Base-by-base conservation (phyloP, 495 filamentous ascomycete species). In the Penicillium paradoxum region DNA sequence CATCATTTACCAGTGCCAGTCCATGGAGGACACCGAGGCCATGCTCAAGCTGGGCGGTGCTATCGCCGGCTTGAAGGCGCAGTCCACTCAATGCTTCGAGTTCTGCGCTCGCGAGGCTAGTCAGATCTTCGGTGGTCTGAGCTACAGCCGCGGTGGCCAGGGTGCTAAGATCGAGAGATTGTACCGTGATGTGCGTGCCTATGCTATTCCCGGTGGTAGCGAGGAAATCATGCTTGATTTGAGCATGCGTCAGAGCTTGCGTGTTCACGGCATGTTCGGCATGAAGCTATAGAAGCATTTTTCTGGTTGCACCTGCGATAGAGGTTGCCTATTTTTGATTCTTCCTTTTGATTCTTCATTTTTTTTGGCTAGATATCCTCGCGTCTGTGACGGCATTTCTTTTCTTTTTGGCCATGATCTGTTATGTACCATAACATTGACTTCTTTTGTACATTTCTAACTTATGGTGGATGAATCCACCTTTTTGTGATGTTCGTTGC, bases 221-320 rank as follows among this genome's bases (percentile, higher is more conserved):
- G 93, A 98, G 75, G 93, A 98, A 80, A 98, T 98, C 54, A 98
- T 98, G 93, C 73, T 97, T 57, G 93, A 98, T 75, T 72, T 98
- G 60, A 95, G 89, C 70, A 96, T 98, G 70, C 79, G 93, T 55
- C 93, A 98, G 77, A 86, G 86, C 61, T 66, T 97, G 78, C 83
- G 82, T 69, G 93, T 98, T 30, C 88, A 91, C 55, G 84, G 95
- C 78, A 86, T 84, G 61, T 73, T 96, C 68, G 93, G 93, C 3
- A 97, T 98, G 91, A 98, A 97, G 79, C 67, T 98, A 62, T 98
- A 85, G 71, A n/a, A 43, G 43, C 55, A 44, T 27, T 54, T 51
- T 57, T 41, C 13, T 55, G 30, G 25, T 45, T 29, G 30, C 14
- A 25, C 10, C 3, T 21, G 40, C 19, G 49, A 5, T 22, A 55